Conservation (phyloP, 2,329 filamentous ascomycete species). For the Aspergillus fructus region DNA sequence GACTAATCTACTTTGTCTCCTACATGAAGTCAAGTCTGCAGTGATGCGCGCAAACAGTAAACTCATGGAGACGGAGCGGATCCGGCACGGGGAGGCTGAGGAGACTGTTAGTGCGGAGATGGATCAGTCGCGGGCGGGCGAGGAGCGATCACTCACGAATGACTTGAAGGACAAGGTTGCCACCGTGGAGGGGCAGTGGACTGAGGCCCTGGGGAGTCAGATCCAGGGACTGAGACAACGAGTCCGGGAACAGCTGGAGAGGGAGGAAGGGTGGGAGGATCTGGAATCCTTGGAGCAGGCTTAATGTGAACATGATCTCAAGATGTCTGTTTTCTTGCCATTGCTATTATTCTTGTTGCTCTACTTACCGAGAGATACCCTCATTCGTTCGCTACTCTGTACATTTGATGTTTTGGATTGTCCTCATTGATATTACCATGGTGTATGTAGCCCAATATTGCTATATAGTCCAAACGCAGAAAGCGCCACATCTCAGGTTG, state of each 20-base stretch:
- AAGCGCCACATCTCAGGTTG: background rate
- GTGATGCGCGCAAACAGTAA: conserved; percentile 69
- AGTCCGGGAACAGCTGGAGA: conserved; percentile 70
- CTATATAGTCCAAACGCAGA: too few relatives aligned
- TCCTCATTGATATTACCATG: background rate
- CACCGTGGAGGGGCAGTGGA: conserved; percentile 88
- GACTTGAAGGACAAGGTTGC: conserved; percentile 93
- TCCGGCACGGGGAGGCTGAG: conserved; percentile 43
- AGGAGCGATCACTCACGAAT: conserved; percentile 71
- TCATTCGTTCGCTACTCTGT: conserved; percentile 18
- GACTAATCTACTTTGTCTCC: conserved; percentile 81
- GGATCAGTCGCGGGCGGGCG: conserved; percentile 60
- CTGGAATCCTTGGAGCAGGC: conserved; percentile 53
- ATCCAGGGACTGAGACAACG: conserved; percentile 71
- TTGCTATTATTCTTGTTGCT: conserved; percentile 15
- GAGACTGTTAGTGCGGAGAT: conserved; percentile 49
- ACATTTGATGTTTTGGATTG: background rate
- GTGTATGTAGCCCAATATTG: too few relatives aligned
- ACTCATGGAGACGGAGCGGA: conserved; percentile 65
- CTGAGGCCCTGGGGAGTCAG: conserved; percentile 76
- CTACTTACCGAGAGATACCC: conserved; percentile 14
- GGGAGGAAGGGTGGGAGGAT: conserved; percentile 87
- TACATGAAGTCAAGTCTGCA: conserved; percentile 85
- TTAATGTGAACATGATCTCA: conserved; percentile 10
- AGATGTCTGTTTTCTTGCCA: conserved; percentile 4